These are phyloP conservation scores for Talaromyces islandicus DNA, from an alignment of 2,329 filamentous ascomycete genomes.

Conservation along the genomic window DNA sequence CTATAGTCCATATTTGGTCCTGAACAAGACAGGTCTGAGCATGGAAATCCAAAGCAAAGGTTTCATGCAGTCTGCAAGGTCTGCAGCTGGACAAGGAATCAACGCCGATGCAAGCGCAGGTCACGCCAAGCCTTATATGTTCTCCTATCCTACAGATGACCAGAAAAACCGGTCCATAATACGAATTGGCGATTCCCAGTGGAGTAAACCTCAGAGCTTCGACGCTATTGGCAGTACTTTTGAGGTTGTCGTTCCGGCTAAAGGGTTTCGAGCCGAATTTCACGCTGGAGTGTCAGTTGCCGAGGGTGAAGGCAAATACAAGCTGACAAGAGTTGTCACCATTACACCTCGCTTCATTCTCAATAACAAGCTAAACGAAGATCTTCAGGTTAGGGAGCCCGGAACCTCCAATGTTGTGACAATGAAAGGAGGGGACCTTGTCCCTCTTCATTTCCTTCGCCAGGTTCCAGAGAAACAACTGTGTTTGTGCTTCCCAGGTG, in stretches of 20 bases:
- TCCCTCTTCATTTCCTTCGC: constrained; percentile 85
- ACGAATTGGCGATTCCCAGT: constrained; percentile 81
- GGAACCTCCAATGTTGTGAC: constrained; percentile 81
- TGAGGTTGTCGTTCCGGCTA: constrained; percentile 75
- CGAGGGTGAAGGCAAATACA: constrained; percentile 94
- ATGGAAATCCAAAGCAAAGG: constrained; percentile 84
- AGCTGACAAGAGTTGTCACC: constrained; percentile 91
- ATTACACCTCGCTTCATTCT: constrained; percentile 88
- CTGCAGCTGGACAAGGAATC: constrained; percentile 74
- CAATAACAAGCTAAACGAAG: constrained; percentile 86
- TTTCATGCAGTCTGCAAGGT: constrained; percentile 74
- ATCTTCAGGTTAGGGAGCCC: constrained; percentile 83
- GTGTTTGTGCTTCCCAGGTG: constrained; percentile 83
- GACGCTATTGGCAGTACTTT: constrained; percentile 93
- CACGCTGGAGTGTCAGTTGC: constrained; percentile 85
- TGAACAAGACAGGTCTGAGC: constrained; percentile 91
- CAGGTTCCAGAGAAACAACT: constrained; percentile 79
- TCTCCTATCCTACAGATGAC: constrained; percentile 84
- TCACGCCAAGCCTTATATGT: constrained; percentile 86
- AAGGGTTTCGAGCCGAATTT: constrained; percentile 69
- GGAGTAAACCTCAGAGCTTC: constrained; percentile 97
- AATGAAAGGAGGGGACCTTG: constrained; percentile 68
- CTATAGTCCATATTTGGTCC: constrained; percentile 87
- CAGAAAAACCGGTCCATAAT: constrained; percentile 84
- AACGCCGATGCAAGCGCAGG: constrained; percentile 47